Evolutionary conservation across 164 flowering plant species (phyloP), one percentile per base, ranked within the genome.

Genomic region (Berberis thunbergii): DNA sequence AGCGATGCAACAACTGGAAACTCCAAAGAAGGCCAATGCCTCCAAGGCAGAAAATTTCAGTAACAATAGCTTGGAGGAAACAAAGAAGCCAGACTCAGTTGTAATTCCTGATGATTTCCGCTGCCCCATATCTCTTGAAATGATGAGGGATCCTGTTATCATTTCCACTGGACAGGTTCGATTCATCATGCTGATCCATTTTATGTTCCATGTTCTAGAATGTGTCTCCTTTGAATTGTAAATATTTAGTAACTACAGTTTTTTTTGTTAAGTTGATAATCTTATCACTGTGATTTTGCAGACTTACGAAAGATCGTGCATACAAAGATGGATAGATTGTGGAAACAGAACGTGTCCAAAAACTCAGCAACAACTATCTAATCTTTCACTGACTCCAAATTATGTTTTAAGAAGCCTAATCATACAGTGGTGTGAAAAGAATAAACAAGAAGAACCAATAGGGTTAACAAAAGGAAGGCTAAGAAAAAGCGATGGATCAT

Each of bases 91-190:
- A 0, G 92, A 85, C 57, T 63, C 79, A 13, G 64, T 72, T 41
- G 50, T 57, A 41, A 77, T 93, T 62, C 98, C 96, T 57, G 91
- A 81, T 64, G 98, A 93, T 75, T 88, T 79, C 62, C 82, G 79
- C 1, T 93, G 97, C 71, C 96, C 98, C 7, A 93, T 93, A 67
- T 93, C 98, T 41, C 84, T 93, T 67, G 98, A 93, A 67, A 64
- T 93, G 55, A 90, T 93, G 98, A 80, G 88, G 71, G 98, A 93
- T 80, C 98, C 98, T 54, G 97, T 90, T 54, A 90, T 86, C 74
- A 97, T 93, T 55, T 73, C 96, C 61, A 88, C 98, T 0, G 98
- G 98, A 68, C 98, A 93, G 98, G 97, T 93, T 74, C 48, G 8
- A 9, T 54, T 61, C 53, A 49, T 54, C 7, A 41, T 63, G 3